phyloP scores from a whole-genome alignment of 208 protist species.

The Porcisia hertigi region DNA sequence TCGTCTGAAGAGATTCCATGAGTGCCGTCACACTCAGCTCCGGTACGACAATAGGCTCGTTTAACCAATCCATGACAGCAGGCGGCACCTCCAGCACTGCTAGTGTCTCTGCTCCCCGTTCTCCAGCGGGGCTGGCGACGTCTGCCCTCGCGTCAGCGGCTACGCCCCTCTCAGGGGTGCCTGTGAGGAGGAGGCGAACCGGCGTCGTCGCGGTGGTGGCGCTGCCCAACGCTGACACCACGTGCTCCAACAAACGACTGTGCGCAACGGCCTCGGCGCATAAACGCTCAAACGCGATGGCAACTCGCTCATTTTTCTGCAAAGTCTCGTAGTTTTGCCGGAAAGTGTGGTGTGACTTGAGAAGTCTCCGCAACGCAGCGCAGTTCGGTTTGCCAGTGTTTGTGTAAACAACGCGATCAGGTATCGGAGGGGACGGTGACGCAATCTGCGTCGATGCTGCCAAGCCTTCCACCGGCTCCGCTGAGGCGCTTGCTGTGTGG shows the following conservation, averaged over 20 bases:
- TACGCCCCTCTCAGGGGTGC: not conserved
- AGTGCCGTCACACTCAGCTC: not conserved
- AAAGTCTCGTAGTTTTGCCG: slow-evolving; percentile 45
- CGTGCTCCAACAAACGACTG: slow-evolving; percentile 27
- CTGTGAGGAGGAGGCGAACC: slow-evolving; percentile 6
- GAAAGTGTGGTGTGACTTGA: slow-evolving; percentile 39
- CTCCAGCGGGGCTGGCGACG: not conserved
- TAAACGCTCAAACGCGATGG: slow-evolving; percentile 33
- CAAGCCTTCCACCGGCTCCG: not conserved
- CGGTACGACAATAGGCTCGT: slow-evolving; percentile 13
- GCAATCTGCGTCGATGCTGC: not conserved
- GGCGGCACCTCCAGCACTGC: slow-evolving; percentile 20
- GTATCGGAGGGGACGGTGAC: not conserved
- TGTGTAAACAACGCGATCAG: not conserved
- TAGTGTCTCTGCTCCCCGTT: not conserved
- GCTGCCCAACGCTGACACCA: slow-evolving; percentile 9
- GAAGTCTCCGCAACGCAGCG: slow-evolving; percentile 31
- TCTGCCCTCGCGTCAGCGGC: not conserved
- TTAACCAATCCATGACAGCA: slow-evolving; percentile 13
- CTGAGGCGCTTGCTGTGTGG: not conserved
- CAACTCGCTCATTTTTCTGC: slow-evolving; percentile 25
- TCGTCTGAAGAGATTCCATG: not conserved
- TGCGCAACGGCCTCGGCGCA: slow-evolving; percentile 42
- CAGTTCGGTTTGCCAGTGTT: slow-evolving; percentile 3
- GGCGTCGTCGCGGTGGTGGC: not conserved